Conservation (phyloP, 2,329 filamentous ascomycete genomes). For the Exophiala spinifera region DNA sequence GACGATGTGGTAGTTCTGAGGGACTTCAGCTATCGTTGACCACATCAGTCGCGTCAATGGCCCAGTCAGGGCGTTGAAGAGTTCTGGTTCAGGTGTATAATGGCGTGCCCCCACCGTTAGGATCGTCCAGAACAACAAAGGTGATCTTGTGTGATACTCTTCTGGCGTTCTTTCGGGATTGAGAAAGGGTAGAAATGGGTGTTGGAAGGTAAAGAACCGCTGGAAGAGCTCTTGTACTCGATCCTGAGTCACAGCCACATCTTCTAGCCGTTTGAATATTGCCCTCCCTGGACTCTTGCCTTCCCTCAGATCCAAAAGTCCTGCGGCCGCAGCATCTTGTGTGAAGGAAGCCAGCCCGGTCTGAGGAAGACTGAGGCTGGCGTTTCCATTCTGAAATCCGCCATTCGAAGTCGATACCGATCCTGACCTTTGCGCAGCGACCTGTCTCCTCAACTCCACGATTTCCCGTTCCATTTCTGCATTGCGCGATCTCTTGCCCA, state of each 20-base stretch:
- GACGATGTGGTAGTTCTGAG: slow-evolving; percentile 62
- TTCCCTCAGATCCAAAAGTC: slow-evolving; percentile 49
- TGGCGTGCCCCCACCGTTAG: slow-evolving; percentile 61
- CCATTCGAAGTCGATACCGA: neutral
- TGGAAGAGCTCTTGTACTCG: slow-evolving; percentile 46
- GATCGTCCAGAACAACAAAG: slow-evolving; percentile 68
- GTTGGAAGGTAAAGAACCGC: slow-evolving; percentile 63
- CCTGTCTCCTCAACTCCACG: slow-evolving; percentile 48
- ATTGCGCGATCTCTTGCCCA: slow-evolving; percentile 65
- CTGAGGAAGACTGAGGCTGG: slow-evolving; percentile 7
- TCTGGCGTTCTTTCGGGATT: slow-evolving; percentile 54
- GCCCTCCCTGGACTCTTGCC: slow-evolving; percentile 30
- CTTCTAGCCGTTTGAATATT: slow-evolving; percentile 51
- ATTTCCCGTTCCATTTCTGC: slow-evolving; percentile 62
- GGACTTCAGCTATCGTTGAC: slow-evolving; percentile 59
- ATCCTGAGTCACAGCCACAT: slow-evolving; percentile 45
- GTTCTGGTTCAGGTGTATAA: slow-evolving; percentile 52
- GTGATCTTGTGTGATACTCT: slow-evolving; percentile 56
- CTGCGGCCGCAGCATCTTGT: slow-evolving; percentile 50
- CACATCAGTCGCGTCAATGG: slow-evolving; percentile 59
- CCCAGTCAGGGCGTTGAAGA: slow-evolving; percentile 52
- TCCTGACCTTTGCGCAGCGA: slow-evolving; percentile 35
- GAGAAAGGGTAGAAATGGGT: slow-evolving; percentile 63
- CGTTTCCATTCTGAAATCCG: slow-evolving; percentile 9
- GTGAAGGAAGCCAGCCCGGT: slow-evolving; percentile 30